Percentiles rank a stretch among this genome's conserved stretches.
phyloP scores from a whole-genome alignment of 768 basidiomycete species.

The Kwoniella botswanensis region DNA sequence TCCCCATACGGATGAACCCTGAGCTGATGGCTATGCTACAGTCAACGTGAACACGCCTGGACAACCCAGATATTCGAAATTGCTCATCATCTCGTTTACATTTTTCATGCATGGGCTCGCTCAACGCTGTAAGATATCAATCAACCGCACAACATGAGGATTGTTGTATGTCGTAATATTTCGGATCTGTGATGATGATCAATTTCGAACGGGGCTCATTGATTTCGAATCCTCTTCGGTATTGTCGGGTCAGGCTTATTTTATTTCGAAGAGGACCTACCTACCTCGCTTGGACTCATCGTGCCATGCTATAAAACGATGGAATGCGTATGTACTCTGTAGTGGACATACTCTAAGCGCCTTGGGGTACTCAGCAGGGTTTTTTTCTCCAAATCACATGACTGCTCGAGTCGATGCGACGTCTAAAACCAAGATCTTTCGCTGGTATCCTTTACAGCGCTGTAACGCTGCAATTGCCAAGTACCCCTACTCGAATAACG shows the following conservation, averaged over 20 bases:
- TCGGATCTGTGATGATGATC: neutral
- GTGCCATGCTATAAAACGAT: neutral
- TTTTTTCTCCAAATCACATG: neutral
- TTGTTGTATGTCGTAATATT: conserved; percentile 11
- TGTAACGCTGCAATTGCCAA: too few relatives aligned
- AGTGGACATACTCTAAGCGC: neutral
- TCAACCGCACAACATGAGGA: too few relatives aligned
- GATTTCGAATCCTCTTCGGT: conserved; percentile 8
- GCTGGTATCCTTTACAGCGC: neutral
- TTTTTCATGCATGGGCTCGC: neutral
- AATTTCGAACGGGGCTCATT: conserved; percentile 7
- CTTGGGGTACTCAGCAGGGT: neutral
- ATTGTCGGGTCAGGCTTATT: conserved; percentile 8
- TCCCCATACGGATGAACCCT: neutral
- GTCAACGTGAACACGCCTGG: too few relatives aligned
- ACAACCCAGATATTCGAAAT: neutral
- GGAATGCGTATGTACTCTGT: neutral
- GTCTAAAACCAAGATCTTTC: neutral
- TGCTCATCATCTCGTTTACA: neutral
- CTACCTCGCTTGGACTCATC: conserved; percentile 5
- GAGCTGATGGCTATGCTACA: neutral
- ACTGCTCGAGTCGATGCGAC: too few relatives aligned
- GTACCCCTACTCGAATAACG: too few relatives aligned
- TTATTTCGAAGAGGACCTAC: neutral
- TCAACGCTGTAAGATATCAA: too few relatives aligned